phyloP scores from a whole-genome alignment of 1,139 yeast genomes.

The Hemisphaericaspora xylofermentans region DNA sequence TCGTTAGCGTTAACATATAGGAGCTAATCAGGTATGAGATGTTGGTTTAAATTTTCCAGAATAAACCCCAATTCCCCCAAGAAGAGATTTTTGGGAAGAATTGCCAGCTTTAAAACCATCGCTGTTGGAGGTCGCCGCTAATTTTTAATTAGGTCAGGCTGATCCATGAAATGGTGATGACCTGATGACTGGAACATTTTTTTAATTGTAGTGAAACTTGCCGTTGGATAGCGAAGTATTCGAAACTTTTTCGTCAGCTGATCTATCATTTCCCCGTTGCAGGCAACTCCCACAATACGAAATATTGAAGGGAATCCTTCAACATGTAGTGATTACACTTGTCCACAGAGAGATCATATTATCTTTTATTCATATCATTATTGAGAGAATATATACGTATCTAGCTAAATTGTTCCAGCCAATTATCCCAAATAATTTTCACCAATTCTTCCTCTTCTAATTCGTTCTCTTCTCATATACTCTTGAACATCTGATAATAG shows the following conservation, averaged over 20 bases:
- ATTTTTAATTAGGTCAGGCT: slow-evolving; percentile 37
- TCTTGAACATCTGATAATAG: slow-evolving; percentile 33
- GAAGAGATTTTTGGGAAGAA: background rate
- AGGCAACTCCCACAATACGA: no score
- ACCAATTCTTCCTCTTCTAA: slow-evolving; percentile 46
- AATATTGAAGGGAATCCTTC: no score
- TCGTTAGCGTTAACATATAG: slow-evolving; percentile 23
- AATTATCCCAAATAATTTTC: slow-evolving; percentile 39
- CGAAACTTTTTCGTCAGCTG: background rate
- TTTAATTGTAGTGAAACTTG: background rate
- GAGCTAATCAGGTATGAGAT: slow-evolving; percentile 20
- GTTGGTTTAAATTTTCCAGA: slow-evolving; percentile 26
- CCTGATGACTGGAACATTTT: slow-evolving; percentile 80
- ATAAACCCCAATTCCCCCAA: slow-evolving; percentile 1
- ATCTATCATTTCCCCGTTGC: no score
- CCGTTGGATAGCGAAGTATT: no score
- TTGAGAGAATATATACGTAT: background rate
- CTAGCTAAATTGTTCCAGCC: background rate
- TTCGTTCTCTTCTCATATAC: slow-evolving; percentile 29
- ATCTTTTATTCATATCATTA: background rate
- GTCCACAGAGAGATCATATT: no score
- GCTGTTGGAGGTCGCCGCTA: slow-evolving; percentile 86
- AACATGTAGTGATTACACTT: no score
- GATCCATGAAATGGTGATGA: slow-evolving; percentile 78
- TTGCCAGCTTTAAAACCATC: slow-evolving; percentile 70